Conservation (phyloP, 768 basidiomycete species). For the Suillus americanus region DNA sequence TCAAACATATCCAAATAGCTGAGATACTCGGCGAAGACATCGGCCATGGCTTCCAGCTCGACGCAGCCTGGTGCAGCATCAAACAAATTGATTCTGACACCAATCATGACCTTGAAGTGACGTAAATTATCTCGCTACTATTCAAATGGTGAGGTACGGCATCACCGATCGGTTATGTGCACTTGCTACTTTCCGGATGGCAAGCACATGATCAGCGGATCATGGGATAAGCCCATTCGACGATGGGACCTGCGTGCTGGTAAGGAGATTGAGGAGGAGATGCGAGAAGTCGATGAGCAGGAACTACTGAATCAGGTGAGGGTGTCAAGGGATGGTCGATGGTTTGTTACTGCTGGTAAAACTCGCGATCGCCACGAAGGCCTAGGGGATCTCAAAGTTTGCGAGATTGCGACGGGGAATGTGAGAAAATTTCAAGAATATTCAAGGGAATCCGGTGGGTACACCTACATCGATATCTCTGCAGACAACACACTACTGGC, state of each 20-base stretch:
- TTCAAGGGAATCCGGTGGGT: neutral
- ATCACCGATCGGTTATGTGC: neutral
- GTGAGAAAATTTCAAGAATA: neutral
- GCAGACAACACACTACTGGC: too few relatives aligned
- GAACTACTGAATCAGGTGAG: neutral
- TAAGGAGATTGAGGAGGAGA: neutral
- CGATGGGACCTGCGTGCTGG: neutral
- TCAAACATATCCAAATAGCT: too few relatives aligned
- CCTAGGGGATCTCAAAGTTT: neutral
- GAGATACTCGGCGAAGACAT: too few relatives aligned
- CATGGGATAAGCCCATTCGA: neutral
- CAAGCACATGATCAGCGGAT: neutral
- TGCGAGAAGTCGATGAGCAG: neutral
- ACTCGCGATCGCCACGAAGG: too few relatives aligned
- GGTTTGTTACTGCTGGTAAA: neutral
- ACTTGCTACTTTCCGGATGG: neutral
- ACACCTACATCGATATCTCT: neutral
- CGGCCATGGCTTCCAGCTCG: too few relatives aligned
- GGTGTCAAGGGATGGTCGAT: neutral
- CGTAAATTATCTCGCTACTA: too few relatives aligned
- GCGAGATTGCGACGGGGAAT: neutral
- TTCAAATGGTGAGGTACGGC: too few relatives aligned
- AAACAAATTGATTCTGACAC: too few relatives aligned
- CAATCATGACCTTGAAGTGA: too few relatives aligned
- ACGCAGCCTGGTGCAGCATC: too few relatives aligned